Base-by-base conservation (phyloP, 1,284 basidiomycete genomes). In the Cutaneotrichosporon cavernicola region DNA sequence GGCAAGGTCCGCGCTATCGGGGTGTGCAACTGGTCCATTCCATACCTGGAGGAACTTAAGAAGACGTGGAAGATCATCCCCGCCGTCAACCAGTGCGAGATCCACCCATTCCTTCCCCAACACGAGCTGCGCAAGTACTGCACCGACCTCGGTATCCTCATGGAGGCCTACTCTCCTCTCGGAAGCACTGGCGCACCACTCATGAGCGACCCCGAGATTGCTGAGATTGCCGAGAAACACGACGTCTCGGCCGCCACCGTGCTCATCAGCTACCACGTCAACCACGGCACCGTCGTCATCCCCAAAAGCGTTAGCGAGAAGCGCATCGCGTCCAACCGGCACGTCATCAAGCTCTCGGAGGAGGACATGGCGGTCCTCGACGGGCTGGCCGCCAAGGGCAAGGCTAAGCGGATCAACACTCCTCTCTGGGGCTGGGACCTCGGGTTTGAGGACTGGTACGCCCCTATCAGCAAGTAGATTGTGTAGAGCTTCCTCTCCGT, bases 311-410 rank as follows among this genome's bases (percentile, higher is more conserved):
- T 83, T 52, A 82, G 80, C 10, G 76, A 80, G 50, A 72, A 76
- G 21, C 76, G 84, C 16, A 84, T 85, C 65, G 64, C 76, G 31
- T 75, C 78, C 40, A 85, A 85, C 68, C 71, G 78, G 1, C 71
- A 84, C 43, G 70, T 84, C 26, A 82, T 81, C 62, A 77, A 80
- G 63, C 72, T 85, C 34, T 67, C 71, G 22, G 64, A 65, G 5
- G 77, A 76, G 52, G 82, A 84, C 65, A 83, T 85, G 80, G 59
- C 53, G 59, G 46, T 51, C 18, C 64, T 65, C 11, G 60, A 65
- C 30, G 53, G 57, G 16, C 83, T 90, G 56, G 88, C 89, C 1
- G 85, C 85, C 10, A 74, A 77, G 51, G 89, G 75, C 10, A 76
- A 75, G 64, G 65, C 70, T 55, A 70, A 72, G 59, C 65, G 76